A percentile compares a stretch with the other conserved stretches of the same genome.
phyloP scores from a whole-genome alignment of 1,284 basidiomycete species.

The Xanthoconium separans region DNA sequence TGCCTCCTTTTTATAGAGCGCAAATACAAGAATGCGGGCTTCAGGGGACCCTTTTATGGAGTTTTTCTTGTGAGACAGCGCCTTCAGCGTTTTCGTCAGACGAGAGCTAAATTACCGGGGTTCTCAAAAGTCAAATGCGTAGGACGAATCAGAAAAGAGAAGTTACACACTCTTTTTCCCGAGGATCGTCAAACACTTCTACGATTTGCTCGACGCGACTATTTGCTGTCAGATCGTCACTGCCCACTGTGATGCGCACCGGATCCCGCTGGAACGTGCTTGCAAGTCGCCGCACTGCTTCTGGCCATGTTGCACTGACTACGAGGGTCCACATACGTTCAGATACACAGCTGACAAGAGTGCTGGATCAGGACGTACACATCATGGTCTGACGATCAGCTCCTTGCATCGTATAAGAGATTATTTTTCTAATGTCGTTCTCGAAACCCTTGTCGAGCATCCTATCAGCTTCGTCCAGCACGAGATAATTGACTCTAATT shows the following conservation, averaged over 20 bases:
- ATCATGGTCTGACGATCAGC: slow-evolving; percentile 84
- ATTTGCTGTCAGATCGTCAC: slow-evolving; percentile 94
- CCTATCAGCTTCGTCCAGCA: slow-evolving; percentile 96
- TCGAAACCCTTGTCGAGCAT: slow-evolving; percentile 99
- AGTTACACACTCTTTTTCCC: slow-evolving; percentile 79
- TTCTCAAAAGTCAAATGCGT: background rate
- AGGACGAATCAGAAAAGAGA: background rate
- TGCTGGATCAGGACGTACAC: slow-evolving; percentile 54
- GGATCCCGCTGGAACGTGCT: slow-evolving; percentile 86
- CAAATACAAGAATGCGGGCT: slow-evolving; percentile 88
- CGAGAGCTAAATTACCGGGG: slow-evolving; percentile 52
- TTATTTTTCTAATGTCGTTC: slow-evolving; percentile 95
- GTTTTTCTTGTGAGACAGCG: slow-evolving; percentile 65
- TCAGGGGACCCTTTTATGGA: slow-evolving; percentile 47
- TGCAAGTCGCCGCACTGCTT: slow-evolving; percentile 92
- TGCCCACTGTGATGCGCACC: slow-evolving; percentile 91
- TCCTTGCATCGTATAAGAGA: slow-evolving; percentile 71
- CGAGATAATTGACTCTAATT: slow-evolving; percentile 81
- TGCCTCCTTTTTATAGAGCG: slow-evolving; percentile 97
- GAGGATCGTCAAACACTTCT: slow-evolving; percentile 87
- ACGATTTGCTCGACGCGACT: slow-evolving; percentile 83
- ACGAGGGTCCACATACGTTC: background rate
- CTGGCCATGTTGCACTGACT: slow-evolving; percentile 99
- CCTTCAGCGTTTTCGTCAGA: slow-evolving; percentile 62
- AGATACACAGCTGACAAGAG: background rate